These are phyloP conservation scores for Entomortierella lignicola DNA, from an alignment of 192 early-diverging fungal genomes.

Conservation along the genomic window DNA sequence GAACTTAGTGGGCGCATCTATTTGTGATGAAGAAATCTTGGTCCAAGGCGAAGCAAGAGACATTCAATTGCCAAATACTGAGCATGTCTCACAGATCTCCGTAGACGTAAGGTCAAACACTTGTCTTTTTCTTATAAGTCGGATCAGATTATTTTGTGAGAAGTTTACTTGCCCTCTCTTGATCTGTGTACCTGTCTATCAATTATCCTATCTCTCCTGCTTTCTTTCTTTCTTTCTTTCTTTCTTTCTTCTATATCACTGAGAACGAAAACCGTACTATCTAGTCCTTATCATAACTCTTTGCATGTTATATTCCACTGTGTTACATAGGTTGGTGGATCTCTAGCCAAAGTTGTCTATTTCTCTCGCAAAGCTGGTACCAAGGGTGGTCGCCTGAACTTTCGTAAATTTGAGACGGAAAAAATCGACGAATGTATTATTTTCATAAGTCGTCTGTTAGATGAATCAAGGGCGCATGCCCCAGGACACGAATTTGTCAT, in stretches of 20 bases:
- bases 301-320: too few relatives aligned
- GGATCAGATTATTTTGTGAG: slow-evolving; percentile 55
- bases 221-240: too few relatives aligned
- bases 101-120: slow-evolving; percentile 76
- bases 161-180: too few relatives aligned
- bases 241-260: too few relatives aligned
- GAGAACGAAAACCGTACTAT: too few relatives aligned
- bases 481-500: slow-evolving; percentile 64
- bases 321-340: slow-evolving; percentile 77
- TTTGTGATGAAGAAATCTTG: slow-evolving; percentile 61
- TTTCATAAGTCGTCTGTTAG: slow-evolving; percentile 79
- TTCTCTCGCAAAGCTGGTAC: slow-evolving; percentile 61
- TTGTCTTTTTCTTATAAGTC: slow-evolving; percentile 10
- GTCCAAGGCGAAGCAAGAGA: slow-evolving; percentile 73
- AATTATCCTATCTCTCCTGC: too few relatives aligned
- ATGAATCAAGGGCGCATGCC: slow-evolving; percentile 40
- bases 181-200: too few relatives aligned
- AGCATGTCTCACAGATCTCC: slow-evolving; percentile 88
- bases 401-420: slow-evolving; percentile 94
- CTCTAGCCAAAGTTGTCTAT: slow-evolving; percentile 82
- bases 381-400: slow-evolving; percentile 90
- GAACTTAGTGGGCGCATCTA: slow-evolving; percentile 64
- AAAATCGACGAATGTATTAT: slow-evolving; percentile 89
- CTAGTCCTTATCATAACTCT: too few relatives aligned
- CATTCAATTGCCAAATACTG: slow-evolving; percentile 87